Evolutionary conservation across 2,329 filamentous ascomycete genomes (phyloP), one percentile per base, ranked within the genome.

Genomic region (Pyrenochaeta sp.): DNA sequence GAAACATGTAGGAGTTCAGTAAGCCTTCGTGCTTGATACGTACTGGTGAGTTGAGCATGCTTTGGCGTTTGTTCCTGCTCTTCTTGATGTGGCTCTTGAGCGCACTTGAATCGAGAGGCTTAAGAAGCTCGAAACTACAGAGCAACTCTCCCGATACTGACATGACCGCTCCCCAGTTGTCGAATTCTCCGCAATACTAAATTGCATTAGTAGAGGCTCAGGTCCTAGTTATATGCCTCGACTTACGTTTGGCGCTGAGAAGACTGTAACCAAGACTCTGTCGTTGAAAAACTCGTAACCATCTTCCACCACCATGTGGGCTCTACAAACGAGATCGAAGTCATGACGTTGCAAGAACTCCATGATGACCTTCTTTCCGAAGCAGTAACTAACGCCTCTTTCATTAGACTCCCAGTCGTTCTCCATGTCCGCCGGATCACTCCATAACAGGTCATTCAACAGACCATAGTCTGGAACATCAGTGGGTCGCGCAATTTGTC

Each of bases 1-100:
- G 56, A 52, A 49, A 29, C 14, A 14, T 51, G 49, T 51, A 54
- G 43, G 40, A 35, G 44, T 54, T 53, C 52, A 52, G 54, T 51
- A 51, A 58, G 50, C 61, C 36, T 21, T 58, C 40, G 36, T 35
- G 23, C 59, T 45, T n/a, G 41, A 51, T 58, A 88, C 91, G 80
- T 87, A 96, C 92, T 73, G 94, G 94, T 81, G 92, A 97, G 83
- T 96, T 97, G 55, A 97, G 84, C 85, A 97, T 96, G 77, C 88
- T 94, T 77, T 97, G 92, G 57, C 94, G 86, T 82, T 96, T 96
- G 78, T 93, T 97, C 56, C 93, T 86, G 58, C 93, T 93, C 81
- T 97, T 98, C 82, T 99, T 99, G 78, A 99, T 99, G 73, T 99
- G 95, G 67, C 90, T 97, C 84, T 99, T 99, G 58, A 99, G 82